Conservation (phyloP, 1,284 basidiomycete genomes). For the Leccinum griseonigrum region DNA sequence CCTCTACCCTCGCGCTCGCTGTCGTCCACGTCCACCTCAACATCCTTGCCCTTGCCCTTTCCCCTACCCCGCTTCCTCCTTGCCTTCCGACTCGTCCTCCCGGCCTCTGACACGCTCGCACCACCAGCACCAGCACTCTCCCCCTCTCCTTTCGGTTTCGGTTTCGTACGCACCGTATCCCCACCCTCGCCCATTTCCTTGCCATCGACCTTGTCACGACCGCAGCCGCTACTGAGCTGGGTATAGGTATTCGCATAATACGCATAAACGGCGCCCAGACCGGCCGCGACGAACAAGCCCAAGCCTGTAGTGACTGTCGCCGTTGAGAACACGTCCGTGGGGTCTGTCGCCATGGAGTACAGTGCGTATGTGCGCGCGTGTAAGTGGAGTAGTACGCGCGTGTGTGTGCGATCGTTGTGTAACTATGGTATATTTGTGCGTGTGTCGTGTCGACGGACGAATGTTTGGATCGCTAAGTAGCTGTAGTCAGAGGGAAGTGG, state of each 20-base stretch:
- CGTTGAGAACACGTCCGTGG: slow-evolving; percentile 24
- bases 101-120: neutral
- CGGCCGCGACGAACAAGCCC: slow-evolving; percentile 12
- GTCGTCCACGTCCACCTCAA: neutral
- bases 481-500: too few relatives aligned
- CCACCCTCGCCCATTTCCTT: neutral
- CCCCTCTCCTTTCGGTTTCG: neutral
- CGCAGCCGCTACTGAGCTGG: neutral
- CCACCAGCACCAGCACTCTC: neutral
- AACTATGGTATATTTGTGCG: too few relatives aligned
- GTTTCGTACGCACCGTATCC: neutral
- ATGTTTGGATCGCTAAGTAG: too few relatives aligned
- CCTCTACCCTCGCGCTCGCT: neutral
- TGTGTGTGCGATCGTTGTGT: too few relatives aligned
- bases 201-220: neutral
- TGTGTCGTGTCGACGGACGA: too few relatives aligned
- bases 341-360: slow-evolving; percentile 9
- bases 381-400: too few relatives aligned
- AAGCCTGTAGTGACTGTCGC: slow-evolving; percentile 9
- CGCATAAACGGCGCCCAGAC: slow-evolving; percentile 21
- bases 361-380: too few relatives aligned
- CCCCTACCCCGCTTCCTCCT: neutral
- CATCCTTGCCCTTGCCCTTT: neutral
- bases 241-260: slow-evolving; percentile 7
- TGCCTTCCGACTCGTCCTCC: neutral